phyloP scores from a whole-genome alignment of 192 early-diverging fungal species.

The Entomortierella chlamydospora region DNA sequence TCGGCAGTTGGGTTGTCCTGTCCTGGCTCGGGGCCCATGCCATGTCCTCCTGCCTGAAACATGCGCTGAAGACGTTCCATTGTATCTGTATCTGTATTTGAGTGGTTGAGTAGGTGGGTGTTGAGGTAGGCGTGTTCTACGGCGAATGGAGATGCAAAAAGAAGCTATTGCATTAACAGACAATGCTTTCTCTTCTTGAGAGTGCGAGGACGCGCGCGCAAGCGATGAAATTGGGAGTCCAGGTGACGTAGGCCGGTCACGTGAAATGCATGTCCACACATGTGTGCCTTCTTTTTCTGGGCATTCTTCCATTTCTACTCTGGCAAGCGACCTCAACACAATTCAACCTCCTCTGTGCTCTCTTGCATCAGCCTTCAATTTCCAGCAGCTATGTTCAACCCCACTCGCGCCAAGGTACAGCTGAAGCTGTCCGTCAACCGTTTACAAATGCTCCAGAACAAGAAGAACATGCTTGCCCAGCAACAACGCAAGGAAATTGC shows the following conservation, averaged over 20 bases:
- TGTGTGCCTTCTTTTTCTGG: background rate
- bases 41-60: slow-evolving; percentile 64
- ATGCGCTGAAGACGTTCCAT: slow-evolving; percentile 73
- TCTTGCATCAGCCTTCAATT: background rate
- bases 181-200: too few relatives aligned
- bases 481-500: slow-evolving; percentile 88
- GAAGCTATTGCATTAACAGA: background rate
- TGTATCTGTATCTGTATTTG: slow-evolving; percentile 12
- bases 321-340: too few relatives aligned
- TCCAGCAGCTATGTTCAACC: slow-evolving; percentile 57
- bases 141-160: background rate
- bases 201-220: background rate
- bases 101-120: background rate
- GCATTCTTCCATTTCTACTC: background rate
- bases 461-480: slow-evolving; percentile 81
- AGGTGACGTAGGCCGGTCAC: background rate
- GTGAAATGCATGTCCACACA: background rate
- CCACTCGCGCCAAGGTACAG: slow-evolving; percentile 83
- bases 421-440: slow-evolving; percentile 90
- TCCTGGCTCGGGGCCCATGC: slow-evolving; percentile 68
- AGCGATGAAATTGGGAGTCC: too few relatives aligned
- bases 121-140: background rate
- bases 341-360: background rate
- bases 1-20: slow-evolving; percentile 95
- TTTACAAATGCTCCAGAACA: slow-evolving; percentile 89